Base-by-base conservation (phyloP, 2,329 filamentous ascomycete species). In the Aspergillus puulaauensis region DNA sequence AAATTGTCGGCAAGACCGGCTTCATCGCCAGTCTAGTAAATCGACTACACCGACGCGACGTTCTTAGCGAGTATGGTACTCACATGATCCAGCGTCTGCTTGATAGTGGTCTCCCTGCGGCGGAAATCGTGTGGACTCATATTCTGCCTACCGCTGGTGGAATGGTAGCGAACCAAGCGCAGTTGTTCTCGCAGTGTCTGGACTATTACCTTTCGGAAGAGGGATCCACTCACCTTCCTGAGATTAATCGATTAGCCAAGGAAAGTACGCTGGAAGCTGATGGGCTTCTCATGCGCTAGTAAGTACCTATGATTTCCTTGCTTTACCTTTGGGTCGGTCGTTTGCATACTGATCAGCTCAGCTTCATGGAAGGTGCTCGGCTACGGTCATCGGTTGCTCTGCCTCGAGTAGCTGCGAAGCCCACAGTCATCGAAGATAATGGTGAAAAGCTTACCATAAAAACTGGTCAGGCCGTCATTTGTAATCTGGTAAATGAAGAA, bases 81-180 rank as follows among this genome's bases (percentile, higher is more conserved):
- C 80, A 84, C 63, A 81, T 86, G 75, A 82, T 86, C 59, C 70
- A 81, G 54, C 78, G 80, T 12, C 73, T 86, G 9, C 73, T 83
- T 17, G 75, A 77, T 40, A 77, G 75, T 7, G 75, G 78, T 7
- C 73, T 79, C 56, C 73, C 77, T 1, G 69, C 79, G 6, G 72
- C 81, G 24, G 77, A 82, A 19, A 74, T 85, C 24, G 82, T 84
- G 31, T 84, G 80, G 79, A 80, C 80, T 41, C 80, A 85, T 54
- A 80, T 86, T 54, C 75, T 86, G 43, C 82, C 82, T 33, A 85
- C 83, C 0, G 82, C 82, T 1, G 82, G 80, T 24, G 81, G 81
- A 39, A 81, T 82, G 72, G 81, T 84, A 3, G 75, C 80, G 3
- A 85, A 83, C 56, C 83, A 86, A 64, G 82, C 80, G 7, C 82